A percentile compares a stretch with the other conserved stretches of the same genome.
phyloP scores from a whole-genome alignment of 2,329 filamentous ascomycete genomes.

The Plenodomus lindquistii region DNA sequence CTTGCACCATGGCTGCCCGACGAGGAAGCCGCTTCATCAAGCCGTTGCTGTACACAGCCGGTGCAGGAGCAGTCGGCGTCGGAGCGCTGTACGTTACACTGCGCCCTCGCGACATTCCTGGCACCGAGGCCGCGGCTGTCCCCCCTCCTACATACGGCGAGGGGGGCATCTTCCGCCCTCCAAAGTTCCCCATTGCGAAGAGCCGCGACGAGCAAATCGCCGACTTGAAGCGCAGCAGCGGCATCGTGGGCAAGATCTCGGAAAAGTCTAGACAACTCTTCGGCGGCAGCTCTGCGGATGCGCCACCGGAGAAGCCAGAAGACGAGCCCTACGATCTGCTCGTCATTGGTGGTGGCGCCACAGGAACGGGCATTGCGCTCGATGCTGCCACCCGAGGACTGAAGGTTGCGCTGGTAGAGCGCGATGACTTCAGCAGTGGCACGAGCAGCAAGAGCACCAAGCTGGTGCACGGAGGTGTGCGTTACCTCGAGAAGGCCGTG shows the following conservation, averaged over 20 bases:
- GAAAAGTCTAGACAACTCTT: constrained; percentile 49
- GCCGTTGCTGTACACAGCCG: constrained; percentile 63
- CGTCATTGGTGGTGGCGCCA: constrained; percentile 78
- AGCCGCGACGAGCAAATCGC: constrained; percentile 66
- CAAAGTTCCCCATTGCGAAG: constrained; percentile 67
- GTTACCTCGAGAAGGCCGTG: constrained; percentile 84
- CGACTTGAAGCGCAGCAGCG: constrained; percentile 59
- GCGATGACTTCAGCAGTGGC: constrained; percentile 80
- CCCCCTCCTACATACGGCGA: constrained; percentile 71
- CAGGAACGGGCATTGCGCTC: constrained; percentile 77
- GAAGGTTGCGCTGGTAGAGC: constrained; percentile 78
- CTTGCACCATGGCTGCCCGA: constrained; percentile 38
- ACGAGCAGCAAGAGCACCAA: constrained; percentile 89
- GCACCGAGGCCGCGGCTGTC: constrained; percentile 68
- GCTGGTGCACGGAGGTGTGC: constrained; percentile 81
- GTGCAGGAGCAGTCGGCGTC: constrained; percentile 57
- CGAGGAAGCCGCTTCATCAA: constrained; percentile 55
- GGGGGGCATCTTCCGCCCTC: constrained; percentile 69
- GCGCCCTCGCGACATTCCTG: constrained; percentile 73
- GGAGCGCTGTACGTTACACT: constrained; percentile 66
- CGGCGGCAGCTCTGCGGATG: constrained; percentile 33
- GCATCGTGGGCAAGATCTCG: constrained; percentile 36
- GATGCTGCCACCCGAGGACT: constrained; percentile 79
- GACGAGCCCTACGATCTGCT: constrained; percentile 73
- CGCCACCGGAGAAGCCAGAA: constrained; percentile 33